phyloP scores from a whole-genome alignment of 345 rosid genomes.

The Draba incana region DNA sequence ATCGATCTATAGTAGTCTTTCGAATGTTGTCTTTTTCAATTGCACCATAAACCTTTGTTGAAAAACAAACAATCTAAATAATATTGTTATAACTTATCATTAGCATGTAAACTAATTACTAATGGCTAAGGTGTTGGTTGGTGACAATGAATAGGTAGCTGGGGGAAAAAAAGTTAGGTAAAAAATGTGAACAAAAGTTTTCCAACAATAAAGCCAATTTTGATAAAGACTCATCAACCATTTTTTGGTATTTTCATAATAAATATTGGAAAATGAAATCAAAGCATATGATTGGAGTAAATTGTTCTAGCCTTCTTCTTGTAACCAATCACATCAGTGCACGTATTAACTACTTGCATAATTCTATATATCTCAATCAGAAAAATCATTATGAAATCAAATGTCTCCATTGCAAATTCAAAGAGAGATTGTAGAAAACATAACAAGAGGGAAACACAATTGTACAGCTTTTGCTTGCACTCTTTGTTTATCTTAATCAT shows the following conservation, averaged over 20 bases:
- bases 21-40: background rate
- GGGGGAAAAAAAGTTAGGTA: conserved; percentile 12
- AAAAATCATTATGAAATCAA: conserved; percentile 19
- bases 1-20: background rate
- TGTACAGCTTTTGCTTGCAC: conserved; percentile 42
- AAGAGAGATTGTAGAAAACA: conserved; percentile 27
- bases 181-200: conserved; percentile 30
- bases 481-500: conserved; percentile 26
- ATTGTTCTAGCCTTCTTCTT: background rate
- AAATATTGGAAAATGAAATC: conserved; percentile 13
- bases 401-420: conserved; percentile 38
- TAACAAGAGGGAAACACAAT: conserved; percentile 42
- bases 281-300: conserved; percentile 33
- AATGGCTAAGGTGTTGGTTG: conserved; percentile 32
- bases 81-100: background rate
- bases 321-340: conserved; percentile 23
- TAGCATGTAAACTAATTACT: background rate
- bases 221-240: conserved; percentile 36
- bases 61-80: background rate
- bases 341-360: conserved; percentile 29
- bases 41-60: conserved; percentile 14
- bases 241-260: conserved; percentile 9
- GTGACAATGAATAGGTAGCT: conserved; percentile 36
- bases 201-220: conserved; percentile 33
- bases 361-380: conserved; percentile 1